phyloP scores from a whole-genome alignment of 2,329 filamentous ascomycete genomes.

The Neonectria faginata region DNA sequence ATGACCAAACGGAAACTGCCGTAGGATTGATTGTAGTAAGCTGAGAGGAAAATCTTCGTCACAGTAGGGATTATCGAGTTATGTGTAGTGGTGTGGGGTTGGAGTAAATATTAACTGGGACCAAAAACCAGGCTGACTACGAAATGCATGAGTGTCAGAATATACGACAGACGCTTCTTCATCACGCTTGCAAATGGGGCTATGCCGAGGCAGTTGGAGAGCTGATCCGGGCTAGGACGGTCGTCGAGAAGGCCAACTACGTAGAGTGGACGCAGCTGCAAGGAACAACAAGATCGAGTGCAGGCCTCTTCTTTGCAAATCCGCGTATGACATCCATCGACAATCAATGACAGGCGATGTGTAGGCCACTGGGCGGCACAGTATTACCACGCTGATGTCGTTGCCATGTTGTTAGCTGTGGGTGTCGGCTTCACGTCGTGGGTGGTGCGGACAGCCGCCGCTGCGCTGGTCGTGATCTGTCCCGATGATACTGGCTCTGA shows the following conservation, averaged over 20 bases:
- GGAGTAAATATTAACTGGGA: no score
- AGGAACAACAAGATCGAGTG: neutral
- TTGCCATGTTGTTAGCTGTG: constrained; percentile 1
- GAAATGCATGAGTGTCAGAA: no score
- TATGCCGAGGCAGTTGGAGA: neutral
- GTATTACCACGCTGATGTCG: neutral
- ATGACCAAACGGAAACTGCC: no score
- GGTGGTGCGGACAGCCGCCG: no score
- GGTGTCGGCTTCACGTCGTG: no score
- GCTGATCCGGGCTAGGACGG: constrained; percentile 9
- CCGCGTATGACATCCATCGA: neutral
- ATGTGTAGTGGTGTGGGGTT: no score
- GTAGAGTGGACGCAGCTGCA: rapidly evolving
- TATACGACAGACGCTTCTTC: neutral
- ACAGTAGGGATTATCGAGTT: no score
- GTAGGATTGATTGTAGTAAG: no score
- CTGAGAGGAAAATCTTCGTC: no score
- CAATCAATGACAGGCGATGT: rapidly evolving
- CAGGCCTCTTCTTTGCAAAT: neutral
- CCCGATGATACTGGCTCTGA: no score
- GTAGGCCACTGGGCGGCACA: neutral
- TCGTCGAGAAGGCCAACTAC: neutral
- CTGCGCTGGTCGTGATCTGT: no score
- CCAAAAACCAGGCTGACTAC: no score
- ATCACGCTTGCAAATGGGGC: rapidly evolving